Percentiles rank a stretch among this genome's conserved stretches.
phyloP scores from a whole-genome alignment of 2,329 filamentous ascomycete genomes.

The Ilyonectria mors-panacis region DNA sequence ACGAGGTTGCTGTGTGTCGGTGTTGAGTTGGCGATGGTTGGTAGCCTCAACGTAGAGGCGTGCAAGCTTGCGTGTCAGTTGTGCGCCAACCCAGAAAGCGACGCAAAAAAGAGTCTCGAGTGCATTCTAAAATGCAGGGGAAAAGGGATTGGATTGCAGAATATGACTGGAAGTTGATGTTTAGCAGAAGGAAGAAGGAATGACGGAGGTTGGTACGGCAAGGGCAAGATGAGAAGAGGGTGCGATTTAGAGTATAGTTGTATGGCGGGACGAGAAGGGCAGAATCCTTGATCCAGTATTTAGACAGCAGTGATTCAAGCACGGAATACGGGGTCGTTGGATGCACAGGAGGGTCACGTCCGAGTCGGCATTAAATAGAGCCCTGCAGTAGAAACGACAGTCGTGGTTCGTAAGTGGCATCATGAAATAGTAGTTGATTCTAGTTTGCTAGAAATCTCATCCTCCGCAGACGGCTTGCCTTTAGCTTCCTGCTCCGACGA shows the following conservation, averaged over 20 bases:
- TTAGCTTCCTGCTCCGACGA: slow-evolving; percentile 3
- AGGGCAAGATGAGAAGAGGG: not conserved
- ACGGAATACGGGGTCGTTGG: not conserved
- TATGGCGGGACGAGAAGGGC: not conserved
- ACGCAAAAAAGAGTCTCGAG: not conserved
- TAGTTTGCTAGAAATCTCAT: slow-evolving; percentile 34
- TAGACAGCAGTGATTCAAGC: slow-evolving; percentile 19
- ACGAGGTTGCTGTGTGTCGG: not conserved
- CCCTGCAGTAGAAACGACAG: not conserved
- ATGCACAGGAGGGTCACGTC: not conserved
- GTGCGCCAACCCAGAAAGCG: not conserved
- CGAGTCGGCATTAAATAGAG: not conserved
- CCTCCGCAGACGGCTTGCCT: not conserved
- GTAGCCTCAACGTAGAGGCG: not conserved
- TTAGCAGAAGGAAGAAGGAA: not conserved
- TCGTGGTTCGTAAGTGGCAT: not conserved
- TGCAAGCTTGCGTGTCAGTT: not conserved
- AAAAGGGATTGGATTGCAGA: not conserved
- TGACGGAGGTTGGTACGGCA: not conserved
- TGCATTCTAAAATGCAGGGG: not conserved
- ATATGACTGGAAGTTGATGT: not conserved
- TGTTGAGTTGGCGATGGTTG: slow-evolving; percentile 4
- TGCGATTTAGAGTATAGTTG: not conserved
- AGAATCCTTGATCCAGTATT: not conserved
- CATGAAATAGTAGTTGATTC: slow-evolving; percentile 40